phyloP scores from a whole-genome alignment of 2,329 filamentous ascomycete genomes.

The Hansfordia pulvinata region DNA sequence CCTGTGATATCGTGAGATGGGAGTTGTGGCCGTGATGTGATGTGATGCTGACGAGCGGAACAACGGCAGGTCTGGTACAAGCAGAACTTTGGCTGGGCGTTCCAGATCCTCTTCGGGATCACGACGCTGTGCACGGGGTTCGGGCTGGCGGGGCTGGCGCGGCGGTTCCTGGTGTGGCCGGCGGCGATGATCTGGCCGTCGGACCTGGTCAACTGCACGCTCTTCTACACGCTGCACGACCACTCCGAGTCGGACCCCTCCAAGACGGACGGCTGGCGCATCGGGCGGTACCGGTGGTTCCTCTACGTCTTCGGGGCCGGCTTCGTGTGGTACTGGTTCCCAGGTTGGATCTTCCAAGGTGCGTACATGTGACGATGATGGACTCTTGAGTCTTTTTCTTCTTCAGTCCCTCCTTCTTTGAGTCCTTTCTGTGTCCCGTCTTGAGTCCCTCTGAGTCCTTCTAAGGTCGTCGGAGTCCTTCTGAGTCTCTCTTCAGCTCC shows the following conservation, averaged over 20 bases:
- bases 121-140: conserved; percentile 40
- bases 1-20: no score
- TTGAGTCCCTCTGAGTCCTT: no score
- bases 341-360: conserved; percentile 32
- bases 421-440: no score
- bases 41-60: no score
- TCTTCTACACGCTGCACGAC: conserved; percentile 31
- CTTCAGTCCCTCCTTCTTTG: no score
- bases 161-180: conserved; percentile 32
- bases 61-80: conserved; percentile 25
- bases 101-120: conserved; percentile 31
- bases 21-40: no score
- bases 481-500: no score
- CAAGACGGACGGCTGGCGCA: conserved; percentile 27
- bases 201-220: conserved; percentile 29
- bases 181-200: conserved; percentile 37
- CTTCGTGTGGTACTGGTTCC: conserved; percentile 40
- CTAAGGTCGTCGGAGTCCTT: no score
- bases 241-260: conserved; percentile 23
- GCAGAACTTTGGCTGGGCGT: conserved; percentile 30
- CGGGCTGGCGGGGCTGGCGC: conserved; percentile 32
- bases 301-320: conserved; percentile 24
- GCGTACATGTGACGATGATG: no score
- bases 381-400: no score
- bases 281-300: conserved; percentile 31